Percentiles rank a stretch among this genome's conserved stretches.
These are phyloP conservation scores for Bipolaris victoriae DNA, from an alignment of 2,329 filamentous ascomycete genomes.

Conservation along the genomic window DNA sequence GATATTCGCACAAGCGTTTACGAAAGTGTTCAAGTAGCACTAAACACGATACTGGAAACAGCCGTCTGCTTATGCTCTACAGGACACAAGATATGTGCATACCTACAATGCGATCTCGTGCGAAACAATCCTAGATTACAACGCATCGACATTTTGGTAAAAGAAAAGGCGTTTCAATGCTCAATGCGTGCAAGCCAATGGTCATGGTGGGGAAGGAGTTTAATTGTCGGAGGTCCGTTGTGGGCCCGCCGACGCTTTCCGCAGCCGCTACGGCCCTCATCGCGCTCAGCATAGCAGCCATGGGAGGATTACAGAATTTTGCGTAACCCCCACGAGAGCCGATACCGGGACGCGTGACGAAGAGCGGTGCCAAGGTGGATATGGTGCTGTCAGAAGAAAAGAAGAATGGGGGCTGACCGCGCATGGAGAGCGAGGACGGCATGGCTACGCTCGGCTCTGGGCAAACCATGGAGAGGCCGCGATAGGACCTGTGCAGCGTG, in stretches of 20 bases:
- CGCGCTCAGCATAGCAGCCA: slow-evolving; percentile 11
- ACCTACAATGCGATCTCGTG: too few relatives aligned
- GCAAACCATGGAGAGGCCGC: slow-evolving; percentile 10
- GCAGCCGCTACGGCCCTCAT: slow-evolving; percentile 22
- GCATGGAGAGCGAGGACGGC: slow-evolving; percentile 13
- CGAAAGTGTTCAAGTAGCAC: too few relatives aligned
- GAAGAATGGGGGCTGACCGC: slow-evolving; percentile 10
- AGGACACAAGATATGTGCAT: neutral
- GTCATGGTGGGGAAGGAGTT: neutral
- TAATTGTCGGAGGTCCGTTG: slow-evolving; percentile 4
- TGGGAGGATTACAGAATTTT: slow-evolving; percentile 14
- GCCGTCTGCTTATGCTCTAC: neutral
- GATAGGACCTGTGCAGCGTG: slow-evolving; percentile 7
- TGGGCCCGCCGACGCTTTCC: slow-evolving; percentile 29
- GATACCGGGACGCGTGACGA: slow-evolving; percentile 23
- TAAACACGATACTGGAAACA: neutral
- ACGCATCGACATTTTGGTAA: neutral
- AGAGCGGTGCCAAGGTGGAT: slow-evolving; percentile 14
- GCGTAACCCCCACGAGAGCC: slow-evolving; percentile 14
- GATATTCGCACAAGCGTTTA: too few relatives aligned
- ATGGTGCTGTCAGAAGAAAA: slow-evolving; percentile 15
- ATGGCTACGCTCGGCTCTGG: slow-evolving; percentile 29
- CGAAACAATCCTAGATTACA: too few relatives aligned
- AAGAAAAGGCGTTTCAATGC: too few relatives aligned
- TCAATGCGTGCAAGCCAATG: neutral